A percentile compares a stretch with the other conserved stretches of the same genome.
Conservation (phyloP, 1,284 basidiomycete genomes). For the Ustilago nuda region DNA sequence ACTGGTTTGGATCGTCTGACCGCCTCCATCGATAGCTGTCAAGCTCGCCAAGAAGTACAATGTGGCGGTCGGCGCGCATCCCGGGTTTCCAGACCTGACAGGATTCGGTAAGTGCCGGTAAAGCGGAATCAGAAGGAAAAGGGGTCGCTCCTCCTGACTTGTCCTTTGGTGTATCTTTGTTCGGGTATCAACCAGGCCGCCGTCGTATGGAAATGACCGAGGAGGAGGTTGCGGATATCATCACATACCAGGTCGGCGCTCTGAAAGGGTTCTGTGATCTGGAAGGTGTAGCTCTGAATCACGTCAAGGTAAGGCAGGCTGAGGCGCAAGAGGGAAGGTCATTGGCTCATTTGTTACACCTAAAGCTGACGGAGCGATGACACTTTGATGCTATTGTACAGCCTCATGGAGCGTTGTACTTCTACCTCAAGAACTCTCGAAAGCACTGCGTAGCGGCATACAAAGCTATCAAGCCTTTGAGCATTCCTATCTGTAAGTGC, state of each 20-base stretch:
- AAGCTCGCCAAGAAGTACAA: slow-evolving; percentile 36
- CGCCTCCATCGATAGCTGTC: slow-evolving; percentile 15
- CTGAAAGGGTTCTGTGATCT: slow-evolving; percentile 39
- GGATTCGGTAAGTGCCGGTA: slow-evolving; percentile 31
- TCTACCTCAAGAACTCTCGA: slow-evolving; percentile 32
- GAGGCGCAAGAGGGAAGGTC: background rate
- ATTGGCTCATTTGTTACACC: background rate
- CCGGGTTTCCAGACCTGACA: slow-evolving; percentile 34
- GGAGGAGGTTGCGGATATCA: slow-evolving; percentile 41
- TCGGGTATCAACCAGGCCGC: slow-evolving; percentile 9
- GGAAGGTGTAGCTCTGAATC: slow-evolving; percentile 32
- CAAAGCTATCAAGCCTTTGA: slow-evolving; percentile 37
- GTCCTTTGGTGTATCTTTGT: background rate
- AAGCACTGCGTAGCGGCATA: slow-evolving; percentile 27
- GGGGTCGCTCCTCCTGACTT: background rate
- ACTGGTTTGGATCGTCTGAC: too few relatives aligned
- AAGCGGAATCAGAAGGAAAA: background rate
- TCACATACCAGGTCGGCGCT: slow-evolving; percentile 43
- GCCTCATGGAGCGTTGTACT: slow-evolving; percentile 43
- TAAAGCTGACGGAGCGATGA: background rate
- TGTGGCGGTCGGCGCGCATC: slow-evolving; percentile 37
- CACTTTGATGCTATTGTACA: background rate
- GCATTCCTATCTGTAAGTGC: slow-evolving; percentile 34
- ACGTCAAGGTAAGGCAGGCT: slow-evolving; percentile 31
- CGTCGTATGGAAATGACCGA: slow-evolving; percentile 33